phyloP scores from a whole-genome alignment of 495 filamentous ascomycete genomes.

The Bryoglossum gracile region DNA sequence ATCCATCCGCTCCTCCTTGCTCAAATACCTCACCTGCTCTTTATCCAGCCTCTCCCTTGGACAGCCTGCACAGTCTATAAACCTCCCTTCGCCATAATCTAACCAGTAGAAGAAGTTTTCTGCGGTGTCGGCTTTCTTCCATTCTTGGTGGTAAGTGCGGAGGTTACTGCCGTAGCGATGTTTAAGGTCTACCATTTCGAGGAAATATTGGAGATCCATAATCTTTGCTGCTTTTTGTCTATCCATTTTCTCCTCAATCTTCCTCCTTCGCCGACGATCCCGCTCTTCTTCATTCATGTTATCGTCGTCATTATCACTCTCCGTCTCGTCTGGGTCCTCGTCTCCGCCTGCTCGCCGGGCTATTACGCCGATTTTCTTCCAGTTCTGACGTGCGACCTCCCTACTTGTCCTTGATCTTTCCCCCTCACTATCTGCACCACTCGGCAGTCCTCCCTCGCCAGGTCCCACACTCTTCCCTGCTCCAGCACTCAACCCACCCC shows the following conservation, averaged over 20 bases:
- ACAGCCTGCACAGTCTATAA: constrained; percentile 50
- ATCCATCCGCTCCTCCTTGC: constrained; percentile 59
- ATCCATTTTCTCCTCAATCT: constrained; percentile 35
- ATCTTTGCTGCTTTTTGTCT: constrained; percentile 55
- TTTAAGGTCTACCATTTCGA: constrained; percentile 89
- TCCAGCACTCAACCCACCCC: neutral
- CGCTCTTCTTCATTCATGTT: constrained; percentile 32
- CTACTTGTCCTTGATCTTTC: constrained; percentile 19
- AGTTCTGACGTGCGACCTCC: constrained; percentile 54
- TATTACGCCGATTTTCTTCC: constrained; percentile 65
- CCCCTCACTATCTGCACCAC: neutral
- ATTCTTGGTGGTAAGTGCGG: constrained; percentile 73
- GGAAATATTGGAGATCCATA: constrained; percentile 85
- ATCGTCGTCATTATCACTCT: constrained; percentile 29
- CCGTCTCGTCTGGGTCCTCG: constrained; percentile 37
- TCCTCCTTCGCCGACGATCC: constrained; percentile 33
- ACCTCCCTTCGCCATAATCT: constrained; percentile 68
- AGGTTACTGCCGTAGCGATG: constrained; percentile 85
- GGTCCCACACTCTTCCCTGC: no score
- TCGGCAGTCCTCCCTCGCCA: no score
- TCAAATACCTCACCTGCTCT: constrained; percentile 68
- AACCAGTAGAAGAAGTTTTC: constrained; percentile 97
- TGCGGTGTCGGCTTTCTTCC: constrained; percentile 66
- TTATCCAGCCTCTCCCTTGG: constrained; percentile 58
- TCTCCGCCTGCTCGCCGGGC: constrained; percentile 63